Evolutionary conservation across 225 moss, liverwort and hornwort genomes (phyloP), one percentile per base, ranked within the genome.

Genomic region (Physcomitrium patens): DNA sequence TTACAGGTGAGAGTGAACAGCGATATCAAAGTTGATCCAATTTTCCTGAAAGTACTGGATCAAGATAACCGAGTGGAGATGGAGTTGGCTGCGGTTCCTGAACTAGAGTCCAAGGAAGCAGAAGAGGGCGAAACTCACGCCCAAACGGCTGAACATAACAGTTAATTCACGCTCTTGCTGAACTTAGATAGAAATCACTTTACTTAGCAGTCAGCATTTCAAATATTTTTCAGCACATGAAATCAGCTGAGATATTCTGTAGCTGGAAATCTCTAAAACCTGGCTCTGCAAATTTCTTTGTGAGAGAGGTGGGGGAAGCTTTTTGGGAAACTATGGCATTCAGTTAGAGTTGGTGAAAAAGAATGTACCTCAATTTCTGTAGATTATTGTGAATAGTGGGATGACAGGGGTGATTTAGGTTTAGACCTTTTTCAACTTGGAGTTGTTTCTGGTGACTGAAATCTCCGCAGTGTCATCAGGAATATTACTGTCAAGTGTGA

Each of bases 31-130:
- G 99, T 99, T 75, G 99, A 99, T 77, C 99, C 99, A 0, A 73
- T 99, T 4, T 95, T 90, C 68, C 62, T 99, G 76, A 83, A 88
- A 60, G 84, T 99, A 1, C 75, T 93, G 45, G 99, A 89, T 5
- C 99, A 99, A 80, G 99, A 95, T 19, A 99, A 99, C 68, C 95
- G 89, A 86, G 99, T 95, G 72, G 82, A 93, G 86, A 82, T 99
- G 90, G 80, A 92, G 75, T 60, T 99, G 10, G 85, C 80, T 23
- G 61, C 90, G 45, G 16, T 79, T 0, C 87, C 87, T 0, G 55
- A 79, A 45, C 9, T 87, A 8, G 79, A 80, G 22, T 70, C 54
- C 10, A 49, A 5, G 68, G 42, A 24, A 53, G 64, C 68, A 24
- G 65, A 84, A 20, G 65, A 73, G 53, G 80, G 73, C 14, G 62